Evolutionary conservation across 805 yeast genomes (phyloP).

Genomic region (Middelhovenomyces tepae): DNA sequence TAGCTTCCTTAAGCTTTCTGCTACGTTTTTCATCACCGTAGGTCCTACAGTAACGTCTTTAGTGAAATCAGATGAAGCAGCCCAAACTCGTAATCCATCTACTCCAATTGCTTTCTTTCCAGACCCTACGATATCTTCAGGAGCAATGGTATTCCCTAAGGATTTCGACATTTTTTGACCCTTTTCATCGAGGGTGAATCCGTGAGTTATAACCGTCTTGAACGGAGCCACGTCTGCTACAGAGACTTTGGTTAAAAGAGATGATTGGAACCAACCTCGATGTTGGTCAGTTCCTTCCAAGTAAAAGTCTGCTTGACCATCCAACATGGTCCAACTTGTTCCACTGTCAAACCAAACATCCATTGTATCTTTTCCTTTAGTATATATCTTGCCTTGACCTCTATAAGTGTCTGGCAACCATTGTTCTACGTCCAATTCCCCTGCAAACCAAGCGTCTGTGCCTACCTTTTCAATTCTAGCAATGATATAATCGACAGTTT

Average conservation of each 20-base stretch:
- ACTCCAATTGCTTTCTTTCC: conserved; percentile 55
- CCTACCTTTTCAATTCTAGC: conserved; percentile 48
- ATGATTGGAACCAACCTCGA: conserved; percentile 98
- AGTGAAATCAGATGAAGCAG: conserved; percentile 80
- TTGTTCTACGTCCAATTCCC: conserved; percentile 40
- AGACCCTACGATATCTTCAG: conserved; percentile 47
- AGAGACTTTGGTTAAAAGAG: conserved; percentile 70
- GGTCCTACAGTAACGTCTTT: conserved; percentile 71
- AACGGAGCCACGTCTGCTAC: conserved; percentile 51
- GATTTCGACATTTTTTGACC: conserved; percentile 93
- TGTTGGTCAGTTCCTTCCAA: conserved; percentile 98
- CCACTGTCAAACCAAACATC: conserved; percentile 99
- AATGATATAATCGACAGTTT: conserved; percentile 50
- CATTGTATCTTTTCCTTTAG: conserved; percentile 82
- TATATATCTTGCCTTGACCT: conserved; percentile 35
- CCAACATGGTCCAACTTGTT: conserved; percentile 69
- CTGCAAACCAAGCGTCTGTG: conserved; percentile 73
- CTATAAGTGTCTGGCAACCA: conserved; percentile 64
- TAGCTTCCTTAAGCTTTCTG: conserved; percentile 71
- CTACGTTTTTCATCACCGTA: conserved; percentile 62
- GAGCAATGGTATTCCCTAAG: conserved; percentile 71
- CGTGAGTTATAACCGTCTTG: conserved; percentile 76
- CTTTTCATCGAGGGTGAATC: conserved; percentile 79
- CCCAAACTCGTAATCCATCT: conserved; percentile 87
- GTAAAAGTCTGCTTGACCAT: conserved; percentile 66